Evolutionary conservation across 495 filamentous ascomycete species (phyloP), one percentile per base, ranked within the genome.

Genomic region (Podospora conica): DNA sequence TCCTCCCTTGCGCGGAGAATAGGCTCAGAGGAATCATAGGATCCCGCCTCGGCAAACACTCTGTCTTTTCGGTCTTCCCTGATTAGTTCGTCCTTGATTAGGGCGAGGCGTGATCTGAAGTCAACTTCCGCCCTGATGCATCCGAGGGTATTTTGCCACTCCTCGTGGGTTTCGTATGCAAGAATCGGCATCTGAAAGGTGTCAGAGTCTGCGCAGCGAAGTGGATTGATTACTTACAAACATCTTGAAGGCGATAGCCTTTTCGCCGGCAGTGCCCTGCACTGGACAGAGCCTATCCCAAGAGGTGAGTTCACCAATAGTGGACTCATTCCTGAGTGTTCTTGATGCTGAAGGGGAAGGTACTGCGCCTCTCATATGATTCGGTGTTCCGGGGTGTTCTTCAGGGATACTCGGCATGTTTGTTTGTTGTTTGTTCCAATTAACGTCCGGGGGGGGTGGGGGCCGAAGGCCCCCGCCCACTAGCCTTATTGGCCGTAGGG

Each of bases 111-210:
- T 31, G 29, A 12, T 31, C 29, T 31, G 10, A 31, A 31, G 10
- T 12, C 10, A 2, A 3, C 1, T 31, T 11, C 29, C 11, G 1
- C 1, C 12, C 31, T 48, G 33, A 48, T 40, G 12, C 33, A 48
- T 0, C 25, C n/a, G 22, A 56, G 18, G 12, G 29, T 54, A 1
- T 4, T 6, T 40, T 61, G 40, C 22, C 67, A 63, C 23, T 58
- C 67, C 2, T 53, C 28, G 22, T 68, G 62, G 25, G 59, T 65
- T 29, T 68, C 67, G 53, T 62, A 68, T 25, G 59, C 55, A 25
- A 68, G 67, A 27, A 65, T 57, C 0, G 67, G 67, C 67, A 68
- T 68, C 61, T 68, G 48, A 0, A 23, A 9, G 7, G 55, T 33
- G 22, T 58, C 9, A 58, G 31, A 15, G 6, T 18, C 2, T 53